Evolutionary conservation across 2,329 filamentous ascomycete genomes (phyloP).

Genomic region (Botrytis aclada): DNA sequence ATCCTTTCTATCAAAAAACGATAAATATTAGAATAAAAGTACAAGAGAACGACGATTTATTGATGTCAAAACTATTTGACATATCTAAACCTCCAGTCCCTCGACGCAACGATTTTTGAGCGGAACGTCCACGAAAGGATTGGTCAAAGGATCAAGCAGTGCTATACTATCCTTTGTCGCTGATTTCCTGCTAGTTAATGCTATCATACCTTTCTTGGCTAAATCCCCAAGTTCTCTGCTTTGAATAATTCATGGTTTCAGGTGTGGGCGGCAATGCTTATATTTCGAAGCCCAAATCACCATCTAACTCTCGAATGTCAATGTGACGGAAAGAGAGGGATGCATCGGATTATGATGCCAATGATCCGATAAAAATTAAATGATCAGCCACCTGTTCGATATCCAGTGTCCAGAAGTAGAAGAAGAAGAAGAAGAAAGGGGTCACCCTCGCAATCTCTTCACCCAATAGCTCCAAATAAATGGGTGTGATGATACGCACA

Average conservation of each 20-base stretch:
- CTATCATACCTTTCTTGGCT: background rate
- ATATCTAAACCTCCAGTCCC: background rate
- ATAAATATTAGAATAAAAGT: background rate
- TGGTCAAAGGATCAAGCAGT: background rate
- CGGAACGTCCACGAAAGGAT: background rate
- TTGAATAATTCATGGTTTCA: background rate
- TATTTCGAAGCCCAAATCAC: background rate
- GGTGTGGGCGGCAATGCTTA: background rate
- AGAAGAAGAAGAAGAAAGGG: background rate
- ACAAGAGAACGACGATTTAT: background rate
- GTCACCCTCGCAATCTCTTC: background rate
- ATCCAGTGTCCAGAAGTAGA: background rate
- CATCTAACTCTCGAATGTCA: background rate
- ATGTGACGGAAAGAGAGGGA: background rate
- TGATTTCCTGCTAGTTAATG: background rate
- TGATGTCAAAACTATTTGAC: slow-evolving; percentile 8
- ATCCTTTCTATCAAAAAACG: background rate
- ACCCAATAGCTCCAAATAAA: background rate
- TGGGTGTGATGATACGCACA: slow-evolving; percentile 4
- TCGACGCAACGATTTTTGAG: background rate
- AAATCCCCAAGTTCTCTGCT: background rate
- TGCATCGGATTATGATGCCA: background rate
- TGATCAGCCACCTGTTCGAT: background rate
- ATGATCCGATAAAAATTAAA: slow-evolving; percentile 8
- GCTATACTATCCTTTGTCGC: background rate